Evolutionary conservation across 2,329 filamentous ascomycete species (phyloP).

Genomic region (Volutella citrinella): DNA sequence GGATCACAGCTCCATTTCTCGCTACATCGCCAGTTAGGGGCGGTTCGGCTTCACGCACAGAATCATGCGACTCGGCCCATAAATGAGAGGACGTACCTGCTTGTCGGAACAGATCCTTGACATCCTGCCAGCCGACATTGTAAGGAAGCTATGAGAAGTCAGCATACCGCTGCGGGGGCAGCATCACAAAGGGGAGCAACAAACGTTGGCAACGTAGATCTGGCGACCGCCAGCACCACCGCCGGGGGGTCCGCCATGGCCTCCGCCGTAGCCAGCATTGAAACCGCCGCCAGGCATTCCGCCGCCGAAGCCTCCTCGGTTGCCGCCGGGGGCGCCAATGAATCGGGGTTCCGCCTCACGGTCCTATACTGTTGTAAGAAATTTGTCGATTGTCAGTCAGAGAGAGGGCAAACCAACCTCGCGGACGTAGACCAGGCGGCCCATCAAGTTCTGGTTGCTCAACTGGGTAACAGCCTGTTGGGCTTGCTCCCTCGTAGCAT

Average conservation of each 20-base stretch:
- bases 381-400: background rate
- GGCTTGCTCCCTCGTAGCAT: constrained; percentile 98
- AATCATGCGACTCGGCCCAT: constrained; percentile 10
- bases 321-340: constrained; percentile 66
- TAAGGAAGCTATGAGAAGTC: constrained; percentile 73
- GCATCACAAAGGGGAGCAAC: constrained; percentile 43
- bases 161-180: constrained; percentile 14
- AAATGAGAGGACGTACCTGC: constrained; percentile 66
- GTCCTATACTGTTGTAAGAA: constrained; percentile 56
- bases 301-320: constrained; percentile 60
- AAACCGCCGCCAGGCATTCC: constrained; percentile 48
- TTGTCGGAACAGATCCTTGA: constrained; percentile 98
- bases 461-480: constrained; percentile 95
- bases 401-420: constrained; percentile 61
- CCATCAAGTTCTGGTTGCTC: constrained; percentile 99
- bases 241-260: constrained; percentile 45
- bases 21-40: too few species aligned
- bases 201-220: constrained; percentile 97
- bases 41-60: too few species aligned
- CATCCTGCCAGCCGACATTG: constrained; percentile 96
- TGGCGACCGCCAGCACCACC: constrained; percentile 66
- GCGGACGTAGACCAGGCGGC: constrained; percentile 95
- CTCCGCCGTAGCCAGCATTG: constrained; percentile 55
- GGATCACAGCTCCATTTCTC: constrained; percentile 76
- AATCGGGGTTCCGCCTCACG: constrained; percentile 98